Evolutionary conservation across 768 basidiomycete genomes (phyloP).

Genomic region (Auriscalpium orientale): DNA sequence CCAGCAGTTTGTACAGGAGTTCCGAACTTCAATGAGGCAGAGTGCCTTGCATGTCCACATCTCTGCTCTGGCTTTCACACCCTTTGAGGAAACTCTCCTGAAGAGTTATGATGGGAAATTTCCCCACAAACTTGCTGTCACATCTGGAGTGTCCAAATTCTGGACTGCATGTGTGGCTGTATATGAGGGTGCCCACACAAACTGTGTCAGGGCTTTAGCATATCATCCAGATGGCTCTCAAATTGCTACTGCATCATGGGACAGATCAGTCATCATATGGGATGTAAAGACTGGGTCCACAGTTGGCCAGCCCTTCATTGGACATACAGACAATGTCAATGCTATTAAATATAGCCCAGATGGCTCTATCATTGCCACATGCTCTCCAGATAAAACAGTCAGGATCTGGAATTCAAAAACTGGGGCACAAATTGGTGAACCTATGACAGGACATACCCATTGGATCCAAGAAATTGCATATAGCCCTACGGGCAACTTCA

Average conservation of each 20-base stretch:
- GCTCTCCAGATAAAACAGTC: constrained; percentile 36
- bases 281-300: not conserved
- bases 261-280: not conserved
- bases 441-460: constrained; percentile 3
- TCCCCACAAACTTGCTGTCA: not conserved
- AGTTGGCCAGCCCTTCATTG: not conserved
- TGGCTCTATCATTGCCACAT: constrained; percentile 26
- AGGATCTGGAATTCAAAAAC: constrained; percentile 20
- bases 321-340: not conserved
- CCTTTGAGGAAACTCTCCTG: not conserved
- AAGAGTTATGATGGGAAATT: not conserved
- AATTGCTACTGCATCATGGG: constrained; percentile 6
- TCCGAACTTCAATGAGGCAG: not conserved
- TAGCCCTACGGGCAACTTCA: constrained; percentile 1
- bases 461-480: constrained; percentile 6
- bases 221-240: constrained; percentile 18
- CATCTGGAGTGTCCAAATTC: not conserved
- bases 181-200: not conserved
- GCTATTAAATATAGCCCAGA: constrained; percentile 3
- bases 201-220: not conserved
- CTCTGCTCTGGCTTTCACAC: not conserved
- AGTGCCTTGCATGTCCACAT: not conserved
- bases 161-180: not conserved
- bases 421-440: not conserved
- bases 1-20: not conserved